Base-by-base conservation (phyloP, 176 grass and related monocot genomes). In the Alopecurus myosuroides region DNA sequence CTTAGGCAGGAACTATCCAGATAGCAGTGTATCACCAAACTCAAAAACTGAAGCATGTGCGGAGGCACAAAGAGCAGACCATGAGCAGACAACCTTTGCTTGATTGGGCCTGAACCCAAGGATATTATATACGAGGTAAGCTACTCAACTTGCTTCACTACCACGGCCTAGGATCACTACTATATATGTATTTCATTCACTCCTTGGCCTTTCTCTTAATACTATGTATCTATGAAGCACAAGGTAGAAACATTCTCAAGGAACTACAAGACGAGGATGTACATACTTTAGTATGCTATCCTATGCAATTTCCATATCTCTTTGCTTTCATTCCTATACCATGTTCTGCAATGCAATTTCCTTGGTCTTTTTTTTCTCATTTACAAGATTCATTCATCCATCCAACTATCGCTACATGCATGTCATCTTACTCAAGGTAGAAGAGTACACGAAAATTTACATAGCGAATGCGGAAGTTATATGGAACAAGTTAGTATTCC, bases 51-150 rank as follows among this genome's bases (percentile, higher is more conserved):
- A 35, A 79, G 34, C 74, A 74, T 75, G 88, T 67, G 81, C 89
- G 69, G 95, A 97, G 70, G 77, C 78, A 77, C 90, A 97, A 65
- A 72, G 92, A 41, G 84, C 84, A 84, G 92, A 97, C 57, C 92
- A 77, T 70, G 95, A 97, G 61, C 95, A 97, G 44, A 92, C 95
- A 0, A 97, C 95, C 10, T 94, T 7, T 20, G 51, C 51, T 55
- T 55, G 20, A 55, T 55, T 55, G 7, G 20, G 20, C 51, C 20
- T n/a, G 4, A n/a, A 55, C 20, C 51, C 51, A 22, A 55, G 6
- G 20, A 22, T 55, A 55, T 52, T 22, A 52, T 52, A 52, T 55
- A 19, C 51, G n/a, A n/a, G 19, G 51, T 55, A 55, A 55, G 20
- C 20, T 55, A 55, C 20, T 11, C 51, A 55, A 55, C 50, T 7